These are phyloP conservation scores for Salicornia ramosissima DNA, from an alignment of 148 eudicot species.

Conservation along the genomic window DNA sequence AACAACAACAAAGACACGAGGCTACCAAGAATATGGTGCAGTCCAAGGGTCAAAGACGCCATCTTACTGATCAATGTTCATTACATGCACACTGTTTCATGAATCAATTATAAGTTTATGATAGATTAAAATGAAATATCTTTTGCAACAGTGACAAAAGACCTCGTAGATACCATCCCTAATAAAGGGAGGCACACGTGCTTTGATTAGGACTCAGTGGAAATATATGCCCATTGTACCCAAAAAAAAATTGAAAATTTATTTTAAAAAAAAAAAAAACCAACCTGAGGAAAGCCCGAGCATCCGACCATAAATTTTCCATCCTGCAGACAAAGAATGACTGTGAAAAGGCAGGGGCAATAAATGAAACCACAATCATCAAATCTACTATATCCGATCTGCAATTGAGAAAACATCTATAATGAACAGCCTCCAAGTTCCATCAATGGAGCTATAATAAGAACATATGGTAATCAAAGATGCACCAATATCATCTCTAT, in stretches of 20 bases:
- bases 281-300: slow-evolving; percentile 84
- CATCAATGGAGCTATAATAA: background rate
- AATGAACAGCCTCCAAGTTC: background rate
- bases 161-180: background rate
- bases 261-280: slow-evolving; percentile 16
- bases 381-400: slow-evolving; percentile 7
- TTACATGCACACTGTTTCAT: background rate
- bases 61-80: background rate
- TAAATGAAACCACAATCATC: background rate
- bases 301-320: slow-evolving; percentile 98
- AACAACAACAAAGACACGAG: background rate
- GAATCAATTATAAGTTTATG: background rate
- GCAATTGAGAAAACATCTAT: slow-evolving; percentile 7
- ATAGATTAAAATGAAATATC: background rate
- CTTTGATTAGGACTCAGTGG: slow-evolving; percentile 7
- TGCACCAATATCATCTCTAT: background rate
- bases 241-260: too few species aligned
- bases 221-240: too few species aligned
- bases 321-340: slow-evolving; percentile 52
- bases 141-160: background rate
- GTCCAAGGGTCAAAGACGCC: background rate
- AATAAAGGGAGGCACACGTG: background rate
- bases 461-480: background rate
- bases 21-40: background rate
- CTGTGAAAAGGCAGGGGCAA: slow-evolving; percentile 11